phyloP scores from a whole-genome alignment of 805 yeast genomes.

The Yarrowia sp. region DNA sequence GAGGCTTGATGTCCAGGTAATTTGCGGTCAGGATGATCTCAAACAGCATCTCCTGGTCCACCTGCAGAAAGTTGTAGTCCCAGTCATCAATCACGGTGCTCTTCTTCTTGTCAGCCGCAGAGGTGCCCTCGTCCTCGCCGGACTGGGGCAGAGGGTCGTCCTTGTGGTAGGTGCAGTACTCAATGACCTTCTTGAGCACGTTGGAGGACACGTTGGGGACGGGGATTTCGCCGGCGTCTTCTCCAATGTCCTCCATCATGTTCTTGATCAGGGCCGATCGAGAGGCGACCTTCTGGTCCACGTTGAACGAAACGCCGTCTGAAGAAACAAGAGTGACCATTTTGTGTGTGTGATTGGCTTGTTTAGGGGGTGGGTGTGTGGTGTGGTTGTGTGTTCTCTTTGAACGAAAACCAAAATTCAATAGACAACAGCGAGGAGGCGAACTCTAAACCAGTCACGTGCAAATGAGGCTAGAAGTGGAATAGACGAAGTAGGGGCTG shows the following conservation, averaged over 20 bases:
- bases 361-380: not conserved
- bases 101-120: slow-evolving; percentile 64
- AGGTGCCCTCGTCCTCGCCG: slow-evolving; percentile 62
- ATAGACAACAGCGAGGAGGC: too few species aligned
- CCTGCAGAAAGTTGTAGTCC: slow-evolving; percentile 93
- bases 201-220: slow-evolving; percentile 84
- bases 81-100: slow-evolving; percentile 91
- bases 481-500: too few species aligned
- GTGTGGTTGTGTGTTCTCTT: not conserved
- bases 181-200: slow-evolving; percentile 83
- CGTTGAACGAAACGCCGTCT: slow-evolving; percentile 63
- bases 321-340: slow-evolving; percentile 65
- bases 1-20: slow-evolving; percentile 56
- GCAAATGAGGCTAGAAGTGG: too few species aligned
- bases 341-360: not conserved
- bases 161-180: slow-evolving; percentile 96
- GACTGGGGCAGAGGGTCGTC: slow-evolving; percentile 69
- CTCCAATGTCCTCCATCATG: slow-evolving; percentile 68
- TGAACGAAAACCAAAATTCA: too few species aligned
- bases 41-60: slow-evolving; percentile 71
- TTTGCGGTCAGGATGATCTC: slow-evolving; percentile 59
- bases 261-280: slow-evolving; percentile 85
- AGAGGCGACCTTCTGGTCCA: slow-evolving; percentile 74
- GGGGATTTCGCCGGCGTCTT: slow-evolving; percentile 76
- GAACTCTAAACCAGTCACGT: too few species aligned